These are phyloP conservation scores for Spirogloea muscicola DNA, from an alignment of 139 green algal species.

Conservation along the genomic window DNA sequence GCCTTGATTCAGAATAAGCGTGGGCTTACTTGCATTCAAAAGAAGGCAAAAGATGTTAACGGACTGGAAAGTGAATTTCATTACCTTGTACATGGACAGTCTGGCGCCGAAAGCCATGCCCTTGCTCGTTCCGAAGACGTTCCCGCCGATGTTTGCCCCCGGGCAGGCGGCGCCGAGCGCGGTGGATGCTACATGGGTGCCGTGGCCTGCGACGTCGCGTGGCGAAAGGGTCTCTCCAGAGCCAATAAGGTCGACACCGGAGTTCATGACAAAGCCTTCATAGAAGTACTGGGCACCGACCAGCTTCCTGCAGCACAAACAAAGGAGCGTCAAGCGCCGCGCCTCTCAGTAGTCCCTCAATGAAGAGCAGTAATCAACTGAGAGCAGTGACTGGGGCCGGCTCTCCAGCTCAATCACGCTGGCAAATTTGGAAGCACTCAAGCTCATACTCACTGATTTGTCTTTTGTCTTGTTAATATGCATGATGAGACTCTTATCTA, in stretches of 20 bases:
- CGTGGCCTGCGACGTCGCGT: conserved; percentile 8
- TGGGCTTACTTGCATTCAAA: no score
- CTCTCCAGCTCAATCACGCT: no score
- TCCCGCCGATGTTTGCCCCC: not conserved
- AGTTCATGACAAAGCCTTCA: not conserved
- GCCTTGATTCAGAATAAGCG: no score
- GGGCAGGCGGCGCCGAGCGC: not conserved
- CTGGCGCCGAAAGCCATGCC: conserved; percentile 8
- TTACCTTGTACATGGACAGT: conserved; percentile 24
- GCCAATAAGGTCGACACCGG: not conserved
- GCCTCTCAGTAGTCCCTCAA: no score
- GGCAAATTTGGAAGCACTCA: no score
- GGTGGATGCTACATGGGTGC: conserved; percentile 1
- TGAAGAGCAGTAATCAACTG: no score
- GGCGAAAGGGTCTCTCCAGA: not conserved
- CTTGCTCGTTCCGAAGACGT: not conserved
- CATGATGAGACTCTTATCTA: no score
- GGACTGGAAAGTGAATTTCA: not conserved
- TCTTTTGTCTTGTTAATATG: no score
- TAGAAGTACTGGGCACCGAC: conserved; percentile 12
- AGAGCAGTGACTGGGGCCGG: no score
- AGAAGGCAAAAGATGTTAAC: not conserved
- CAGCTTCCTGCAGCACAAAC: conserved; percentile 34
- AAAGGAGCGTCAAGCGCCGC: no score
- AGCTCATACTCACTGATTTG: no score